A percentile compares a stretch with the other conserved stretches of the same genome.
Evolutionary conservation across 2,329 filamentous ascomycete genomes (phyloP).

Genomic region (Emergomyces pasteurianus): DNA sequence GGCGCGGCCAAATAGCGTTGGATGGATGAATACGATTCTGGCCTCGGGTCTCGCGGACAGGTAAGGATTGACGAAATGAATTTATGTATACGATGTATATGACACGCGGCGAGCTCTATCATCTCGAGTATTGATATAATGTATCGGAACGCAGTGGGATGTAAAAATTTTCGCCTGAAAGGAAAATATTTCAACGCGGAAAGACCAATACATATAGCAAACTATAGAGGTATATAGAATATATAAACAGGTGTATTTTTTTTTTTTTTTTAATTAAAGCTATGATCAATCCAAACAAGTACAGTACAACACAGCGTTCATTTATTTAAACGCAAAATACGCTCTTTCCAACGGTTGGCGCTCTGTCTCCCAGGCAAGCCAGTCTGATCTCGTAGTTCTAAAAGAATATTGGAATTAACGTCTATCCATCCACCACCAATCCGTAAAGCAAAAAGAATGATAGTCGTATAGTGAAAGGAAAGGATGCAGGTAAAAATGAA

Average conservation of each 20-base stretch:
- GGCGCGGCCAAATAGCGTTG: too few species aligned
- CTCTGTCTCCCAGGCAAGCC: constrained; percentile 87
- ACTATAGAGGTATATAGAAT: neutral
- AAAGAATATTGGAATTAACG: constrained; percentile 13
- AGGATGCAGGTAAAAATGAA: too few species aligned
- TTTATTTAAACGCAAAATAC: constrained; percentile 44
- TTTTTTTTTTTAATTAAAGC: neutral
- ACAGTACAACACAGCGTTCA: neutral
- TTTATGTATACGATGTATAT: neutral
- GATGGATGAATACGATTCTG: neutral
- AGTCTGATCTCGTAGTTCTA: constrained; percentile 84
- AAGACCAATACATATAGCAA: neutral
- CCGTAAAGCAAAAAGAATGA: neutral
- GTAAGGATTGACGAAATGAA: neutral
- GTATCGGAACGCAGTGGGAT: neutral
- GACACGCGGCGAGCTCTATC: neutral
- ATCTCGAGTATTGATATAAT: neutral
- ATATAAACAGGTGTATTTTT: neutral
- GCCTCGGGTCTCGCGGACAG: neutral
- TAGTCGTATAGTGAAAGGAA: neutral
- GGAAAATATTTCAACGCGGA: neutral
- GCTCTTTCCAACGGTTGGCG: constrained; percentile 56
- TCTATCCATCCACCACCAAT: neutral
- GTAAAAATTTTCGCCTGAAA: neutral
- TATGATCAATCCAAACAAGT: neutral